Conservation (phyloP, 805 yeast genomes). For the Deakozyma indianensis region DNA sequence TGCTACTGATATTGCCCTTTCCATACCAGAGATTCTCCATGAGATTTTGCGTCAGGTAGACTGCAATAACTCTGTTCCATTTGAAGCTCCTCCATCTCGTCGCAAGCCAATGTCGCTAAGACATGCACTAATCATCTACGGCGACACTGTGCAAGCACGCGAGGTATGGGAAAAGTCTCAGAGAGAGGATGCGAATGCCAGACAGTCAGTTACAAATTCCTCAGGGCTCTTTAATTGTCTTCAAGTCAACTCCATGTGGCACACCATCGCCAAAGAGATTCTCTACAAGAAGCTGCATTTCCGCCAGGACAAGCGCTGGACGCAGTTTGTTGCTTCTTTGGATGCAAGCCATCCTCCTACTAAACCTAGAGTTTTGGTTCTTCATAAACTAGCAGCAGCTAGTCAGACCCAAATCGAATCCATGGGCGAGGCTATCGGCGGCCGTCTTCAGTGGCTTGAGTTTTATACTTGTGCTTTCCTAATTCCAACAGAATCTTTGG, state of each 20-base stretch:
- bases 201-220: conserved; percentile 6
- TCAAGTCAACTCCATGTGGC: conserved; percentile 56
- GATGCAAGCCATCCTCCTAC: conserved; percentile 10
- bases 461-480: conserved; percentile 70
- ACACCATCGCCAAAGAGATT: conserved; percentile 37
- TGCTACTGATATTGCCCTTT: conserved; percentile 30
- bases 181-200: conserved; percentile 7
- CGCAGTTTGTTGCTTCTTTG: conserved; percentile 22
- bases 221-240: conserved; percentile 43
- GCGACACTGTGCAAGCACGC: conserved; percentile 33
- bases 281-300: conserved; percentile 45
- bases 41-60: conserved; percentile 52
- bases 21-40: conserved; percentile 61
- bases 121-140: conserved; percentile 57
- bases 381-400: conserved; percentile 49
- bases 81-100: conserved; percentile 43
- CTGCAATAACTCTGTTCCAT: conserved; percentile 39
- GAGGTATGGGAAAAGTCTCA: conserved; percentile 28
- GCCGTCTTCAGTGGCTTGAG: conserved; percentile 53
- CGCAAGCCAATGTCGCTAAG: conserved; percentile 54
- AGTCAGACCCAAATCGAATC: conserved; percentile 39
- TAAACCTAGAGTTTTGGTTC: conserved; percentile 31
- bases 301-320: conserved; percentile 31
- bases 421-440: conserved; percentile 30
- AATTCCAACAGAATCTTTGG: conserved; percentile 37